Percentiles rank a stretch among this genome's conserved stretches.
These are phyloP conservation scores for Xylaria cubensis DNA, from an alignment of 495 filamentous ascomycete genomes.

Conservation along the genomic window DNA sequence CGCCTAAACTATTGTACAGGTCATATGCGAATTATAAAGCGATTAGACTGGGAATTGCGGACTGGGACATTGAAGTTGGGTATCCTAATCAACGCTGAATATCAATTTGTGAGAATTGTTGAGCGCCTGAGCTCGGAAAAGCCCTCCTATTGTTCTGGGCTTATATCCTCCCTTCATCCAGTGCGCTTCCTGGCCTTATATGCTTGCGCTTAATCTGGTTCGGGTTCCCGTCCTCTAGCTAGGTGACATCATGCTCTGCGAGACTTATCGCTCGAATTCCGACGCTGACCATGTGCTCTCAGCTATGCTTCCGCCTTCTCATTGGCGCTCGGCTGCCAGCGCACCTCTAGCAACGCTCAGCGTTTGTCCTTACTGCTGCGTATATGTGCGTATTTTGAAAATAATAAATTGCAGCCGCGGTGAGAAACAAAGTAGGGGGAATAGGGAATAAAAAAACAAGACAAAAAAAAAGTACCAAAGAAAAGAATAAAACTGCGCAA, in stretches of 20 bases:
- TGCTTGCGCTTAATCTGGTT: conserved; percentile 25
- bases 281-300: conserved; percentile 11
- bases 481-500: conserved; percentile 27
- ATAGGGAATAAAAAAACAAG: conserved; percentile 22
- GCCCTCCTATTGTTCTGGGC: conserved; percentile 16
- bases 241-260: conserved; percentile 19
- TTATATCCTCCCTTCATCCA: conserved; percentile 12
- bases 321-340: conserved; percentile 18
- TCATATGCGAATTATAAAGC: not conserved
- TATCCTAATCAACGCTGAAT: conserved; percentile 26
- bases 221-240: conserved; percentile 15
- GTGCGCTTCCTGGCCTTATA: conserved; percentile 15
- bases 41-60: not conserved
- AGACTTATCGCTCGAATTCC: conserved; percentile 12
- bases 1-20: not conserved
- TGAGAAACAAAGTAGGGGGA: conserved; percentile 7
- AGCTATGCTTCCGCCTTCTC: conserved; percentile 1
- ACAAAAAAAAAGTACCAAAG: conserved; percentile 26
- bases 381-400: conserved; percentile 1
- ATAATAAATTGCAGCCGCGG: conserved; percentile 18
- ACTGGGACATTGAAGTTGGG: not conserved
- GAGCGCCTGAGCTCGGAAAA: conserved; percentile 16
- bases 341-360: conserved; percentile 16
- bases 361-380: conserved; percentile 17
- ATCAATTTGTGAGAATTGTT: conserved; percentile 22